Base-by-base conservation (phyloP, 441 rosid genomes). In the Sinapis alba region DNA sequence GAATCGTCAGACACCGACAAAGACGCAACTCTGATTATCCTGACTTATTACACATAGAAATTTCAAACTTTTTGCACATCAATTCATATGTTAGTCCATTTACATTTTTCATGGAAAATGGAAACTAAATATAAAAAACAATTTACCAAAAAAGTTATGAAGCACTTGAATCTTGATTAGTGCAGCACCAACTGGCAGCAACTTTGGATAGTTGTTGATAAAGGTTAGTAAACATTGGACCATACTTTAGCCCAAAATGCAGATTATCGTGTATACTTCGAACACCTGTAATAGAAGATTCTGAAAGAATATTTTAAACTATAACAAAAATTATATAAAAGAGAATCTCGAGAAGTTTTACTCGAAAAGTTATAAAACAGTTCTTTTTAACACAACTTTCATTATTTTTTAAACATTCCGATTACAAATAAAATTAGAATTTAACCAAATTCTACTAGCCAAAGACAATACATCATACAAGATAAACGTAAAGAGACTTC, bases 1-100 rank as follows among this genome's bases (percentile, higher is more conserved):
- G 80, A 45, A 34, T 47, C 76, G 76, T 77, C 80, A 51, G 80
- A 77, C 76, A 19, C n/a, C 0, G 72, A 77, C 68, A 71, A 59
- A 65, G 80, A 77, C 76, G 0, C 76, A 71, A 77, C 72, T 71
- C 57, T 77, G 63, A 7, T 62, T 64, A 51, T 53, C 24, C 27
- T 53, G 59, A 20, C 59, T 53, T 53, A 53, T 5, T 53, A 21
- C 59, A 53, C 59, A 11, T 21, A 53, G 10, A 53, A 53, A 8
- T 19, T 53, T 53, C 3, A 4, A 53, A 19, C 26, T 53, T 53
- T 53, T 19, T 19, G 23, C 58, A 51, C 57, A 53, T 11, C 6
- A n/a, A 20, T 53, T 53, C 23, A 53, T 53, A 53, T 11, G 20
- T 53, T 8, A 51, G 21, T 51, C 57, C 24, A 51, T 20, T 20